Base-by-base conservation (phyloP, 129 eudicot genomes). In the Erigeron canadensis region DNA sequence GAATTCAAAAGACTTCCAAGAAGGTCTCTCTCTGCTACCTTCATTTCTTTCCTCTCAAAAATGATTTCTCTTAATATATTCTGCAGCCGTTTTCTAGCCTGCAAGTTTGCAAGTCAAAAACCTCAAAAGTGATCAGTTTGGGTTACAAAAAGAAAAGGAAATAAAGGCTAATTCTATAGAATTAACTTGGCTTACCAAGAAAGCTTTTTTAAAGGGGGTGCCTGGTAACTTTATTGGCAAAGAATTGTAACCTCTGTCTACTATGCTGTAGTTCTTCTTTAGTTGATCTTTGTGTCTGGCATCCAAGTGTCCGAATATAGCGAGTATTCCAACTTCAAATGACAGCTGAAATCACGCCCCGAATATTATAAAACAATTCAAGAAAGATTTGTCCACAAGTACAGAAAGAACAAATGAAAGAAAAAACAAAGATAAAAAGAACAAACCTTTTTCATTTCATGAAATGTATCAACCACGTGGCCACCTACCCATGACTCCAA, bases 361-460 rank as follows among this genome's bases (percentile, higher is more conserved):
- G 5, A 41, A 55, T 28, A 41, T 67, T 37, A 21, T 59, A 3
- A 57, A 68, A 19, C 54, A 51, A 5, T 16, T 54, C 79, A 48
- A 16, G 8, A 66, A 6, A 64, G 15, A 22, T 70, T 60, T 37
- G 12, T 63, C 10, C 19, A 22, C 16, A 70, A 64, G 66, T 70
- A 62, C 67, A 51, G 40, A 50, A 10, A 51, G 22, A 70, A 65
- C 71, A 59, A 79, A 22, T 55, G 63, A 70, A 65, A 55, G 45
- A 61, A 0, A 65, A 68, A 72, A 53, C 58, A 19, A 64, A 73
- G 0, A 42, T 45, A 71, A 41, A 23, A 28, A 53, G 71, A 67
- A 71, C 62, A 69, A 63, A 85, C 86, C 86, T 76, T 85, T 76
- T 85, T 85, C 89, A 85, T 85, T 77, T 82, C 86, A 75, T 77